Conservation (phyloP, 495 filamentous ascomycete species). For the Neurospora sp. region DNA sequence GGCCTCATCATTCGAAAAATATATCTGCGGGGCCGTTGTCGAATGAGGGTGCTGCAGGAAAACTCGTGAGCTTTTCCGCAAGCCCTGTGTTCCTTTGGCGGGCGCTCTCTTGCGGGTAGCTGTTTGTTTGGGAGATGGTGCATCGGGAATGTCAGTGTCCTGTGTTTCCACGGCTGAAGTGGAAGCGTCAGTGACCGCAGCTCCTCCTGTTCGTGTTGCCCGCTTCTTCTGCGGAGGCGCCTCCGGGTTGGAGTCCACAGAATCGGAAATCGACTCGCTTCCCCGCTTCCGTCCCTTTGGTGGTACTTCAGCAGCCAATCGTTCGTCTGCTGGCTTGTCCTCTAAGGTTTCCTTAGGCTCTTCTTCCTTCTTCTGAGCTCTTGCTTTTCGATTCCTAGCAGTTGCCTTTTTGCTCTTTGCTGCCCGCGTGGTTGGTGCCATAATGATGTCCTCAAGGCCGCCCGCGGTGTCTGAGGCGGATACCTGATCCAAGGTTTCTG, state of each 20-base stretch:
- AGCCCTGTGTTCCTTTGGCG: slow-evolving; percentile 27
- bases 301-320: slow-evolving; percentile 29
- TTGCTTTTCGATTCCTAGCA: slow-evolving; percentile 37
- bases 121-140: slow-evolving; percentile 12
- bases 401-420: slow-evolving; percentile 28
- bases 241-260: slow-evolving; percentile 28
- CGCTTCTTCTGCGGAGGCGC: slow-evolving; percentile 57
- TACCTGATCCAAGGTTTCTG: slow-evolving; percentile 37
- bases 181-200: slow-evolving; percentile 15
- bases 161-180: slow-evolving; percentile 10
- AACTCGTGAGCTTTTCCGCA: slow-evolving; percentile 45
- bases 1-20: slow-evolving; percentile 49
- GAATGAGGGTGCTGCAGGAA: slow-evolving; percentile 33
- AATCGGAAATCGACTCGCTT: slow-evolving; percentile 51
- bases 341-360: slow-evolving; percentile 45
- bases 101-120: slow-evolving; percentile 25
- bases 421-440: slow-evolving; percentile 48
- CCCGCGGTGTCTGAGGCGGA: slow-evolving; percentile 40
- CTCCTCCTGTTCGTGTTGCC: slow-evolving; percentile 42
- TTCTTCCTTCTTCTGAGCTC: slow-evolving; percentile 42
- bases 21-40: slow-evolving; percentile 27
- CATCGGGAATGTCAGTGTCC: slow-evolving; percentile 29
- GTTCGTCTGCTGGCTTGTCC: slow-evolving; percentile 28
- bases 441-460: slow-evolving; percentile 59
- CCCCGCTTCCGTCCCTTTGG: slow-evolving; percentile 53